A percentile compares a stretch with the other conserved stretches of the same genome.
These are phyloP conservation scores for Coemansia sp. DNA, from an alignment of 192 early-diverging fungal genomes.

Conservation along the genomic window DNA sequence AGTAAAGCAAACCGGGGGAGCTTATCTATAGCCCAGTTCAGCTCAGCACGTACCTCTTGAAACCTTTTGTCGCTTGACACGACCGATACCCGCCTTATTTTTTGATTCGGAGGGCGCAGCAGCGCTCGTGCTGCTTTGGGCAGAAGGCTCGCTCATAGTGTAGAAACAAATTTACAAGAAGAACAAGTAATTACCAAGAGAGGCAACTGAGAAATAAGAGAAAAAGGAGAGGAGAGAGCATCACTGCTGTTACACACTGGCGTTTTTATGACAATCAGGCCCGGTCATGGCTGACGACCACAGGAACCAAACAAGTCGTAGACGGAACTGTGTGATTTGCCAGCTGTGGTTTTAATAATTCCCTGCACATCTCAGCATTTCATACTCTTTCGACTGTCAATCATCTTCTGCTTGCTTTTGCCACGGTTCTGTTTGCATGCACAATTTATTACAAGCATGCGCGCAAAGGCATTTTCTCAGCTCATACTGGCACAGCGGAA, in stretches of 20 bases:
- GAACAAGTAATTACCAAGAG: slow-evolving; percentile 1
- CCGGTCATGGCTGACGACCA: background rate
- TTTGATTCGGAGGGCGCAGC: background rate
- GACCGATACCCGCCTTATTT: slow-evolving; percentile 23
- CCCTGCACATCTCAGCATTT: too few relatives aligned
- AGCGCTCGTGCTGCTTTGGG: background rate
- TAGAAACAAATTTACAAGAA: slow-evolving; percentile 4
- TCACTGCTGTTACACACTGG: background rate
- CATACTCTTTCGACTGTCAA: too few relatives aligned
- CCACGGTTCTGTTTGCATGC: too few relatives aligned
- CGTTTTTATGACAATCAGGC: background rate
- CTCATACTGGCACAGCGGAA: too few relatives aligned
- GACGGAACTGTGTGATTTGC: background rate
- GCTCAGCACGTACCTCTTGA: slow-evolving; percentile 32
- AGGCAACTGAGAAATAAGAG: background rate
- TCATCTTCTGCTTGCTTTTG: too few relatives aligned
- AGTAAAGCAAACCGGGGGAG: too few relatives aligned
- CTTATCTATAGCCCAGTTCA: background rate
- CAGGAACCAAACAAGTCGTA: background rate
- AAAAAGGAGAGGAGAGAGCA: background rate
- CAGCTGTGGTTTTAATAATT: too few relatives aligned
- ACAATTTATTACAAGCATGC: too few relatives aligned
- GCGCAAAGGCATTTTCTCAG: too few relatives aligned
- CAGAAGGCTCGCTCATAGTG: background rate
- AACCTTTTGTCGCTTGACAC: slow-evolving; percentile 53